A percentile compares a stretch with the other conserved stretches of the same genome.
phyloP scores from a whole-genome alignment of 1,139 yeast genomes.

The Cylindricascospora bacillispora region DNA sequence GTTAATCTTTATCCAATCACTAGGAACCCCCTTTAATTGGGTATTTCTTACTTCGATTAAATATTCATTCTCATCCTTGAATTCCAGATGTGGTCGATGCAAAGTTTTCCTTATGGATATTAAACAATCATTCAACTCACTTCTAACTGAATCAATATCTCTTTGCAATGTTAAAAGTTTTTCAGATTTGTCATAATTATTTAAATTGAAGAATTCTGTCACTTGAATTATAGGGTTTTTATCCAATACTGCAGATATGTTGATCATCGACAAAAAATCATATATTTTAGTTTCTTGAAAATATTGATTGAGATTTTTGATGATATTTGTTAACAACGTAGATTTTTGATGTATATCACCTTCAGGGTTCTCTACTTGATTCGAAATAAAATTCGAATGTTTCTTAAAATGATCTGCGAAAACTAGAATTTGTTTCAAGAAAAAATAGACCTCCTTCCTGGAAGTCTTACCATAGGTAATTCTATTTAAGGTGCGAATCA shows the following conservation, averaged over 20 bases:
- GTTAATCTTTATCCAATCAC: conserved; percentile 62
- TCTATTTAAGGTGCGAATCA: conserved; percentile 55
- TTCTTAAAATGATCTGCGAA: conserved; percentile 20
- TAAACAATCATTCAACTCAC: conserved; percentile 40
- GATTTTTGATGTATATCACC: conserved; percentile 23
- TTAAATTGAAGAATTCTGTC: conserved; percentile 41
- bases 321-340: conserved; percentile 21
- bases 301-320: conserved; percentile 20
- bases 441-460: conserved; percentile 51
- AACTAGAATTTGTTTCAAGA: conserved; percentile 40
- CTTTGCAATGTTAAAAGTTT: conserved; percentile 31
- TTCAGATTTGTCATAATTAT: conserved; percentile 29
- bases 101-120: conserved; percentile 32
- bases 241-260: conserved; percentile 45
- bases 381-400: conserved; percentile 22
- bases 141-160: conserved; percentile 32
- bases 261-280: conserved; percentile 39
- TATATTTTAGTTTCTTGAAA: conserved; percentile 12
- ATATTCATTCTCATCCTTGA: conserved; percentile 51
- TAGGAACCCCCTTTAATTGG: conserved; percentile 46
- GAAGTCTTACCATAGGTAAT: conserved; percentile 55
- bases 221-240: conserved; percentile 35
- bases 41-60: conserved; percentile 61
- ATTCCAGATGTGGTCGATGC: conserved; percentile 47
- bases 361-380: conserved; percentile 10